Conservation (phyloP, 305 asterid genomes). For the Fraxinus albicans region DNA sequence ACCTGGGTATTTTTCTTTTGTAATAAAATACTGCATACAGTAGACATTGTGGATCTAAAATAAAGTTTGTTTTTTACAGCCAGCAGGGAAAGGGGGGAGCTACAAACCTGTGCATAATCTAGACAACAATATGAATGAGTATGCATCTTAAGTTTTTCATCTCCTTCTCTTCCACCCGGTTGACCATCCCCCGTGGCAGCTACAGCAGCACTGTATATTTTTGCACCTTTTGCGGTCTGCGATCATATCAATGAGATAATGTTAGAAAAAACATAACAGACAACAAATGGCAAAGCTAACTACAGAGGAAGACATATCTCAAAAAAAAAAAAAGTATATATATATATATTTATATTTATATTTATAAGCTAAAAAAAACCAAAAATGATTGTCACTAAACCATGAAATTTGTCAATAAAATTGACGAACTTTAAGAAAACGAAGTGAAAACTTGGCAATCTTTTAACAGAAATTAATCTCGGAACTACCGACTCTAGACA, state of each 20-base stretch:
- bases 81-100: slow-evolving; percentile 15
- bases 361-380: background rate
- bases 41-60: slow-evolving; percentile 7
- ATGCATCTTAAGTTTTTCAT: slow-evolving; percentile 84
- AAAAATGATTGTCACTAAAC: background rate
- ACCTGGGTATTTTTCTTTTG: slow-evolving; percentile 8
- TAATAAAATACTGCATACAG: background rate
- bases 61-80: background rate
- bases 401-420: background rate
- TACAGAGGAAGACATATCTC: background rate
- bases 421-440: background rate
- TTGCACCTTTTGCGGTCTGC: slow-evolving; percentile 90
- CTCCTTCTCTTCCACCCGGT: slow-evolving; percentile 72
- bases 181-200: slow-evolving; percentile 68
- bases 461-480: background rate
- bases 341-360: no score
- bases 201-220: slow-evolving; percentile 74
- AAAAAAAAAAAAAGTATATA: background rate
- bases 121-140: slow-evolving; percentile 95
- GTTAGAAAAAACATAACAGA: background rate
- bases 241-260: slow-evolving; percentile 23
- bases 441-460: background rate
- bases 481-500: background rate
- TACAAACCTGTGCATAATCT: slow-evolving; percentile 86
- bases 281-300: slow-evolving; percentile 4